Base-by-base conservation (phyloP, 306 rosid species). In the Gastrolobium bilobum region DNA sequence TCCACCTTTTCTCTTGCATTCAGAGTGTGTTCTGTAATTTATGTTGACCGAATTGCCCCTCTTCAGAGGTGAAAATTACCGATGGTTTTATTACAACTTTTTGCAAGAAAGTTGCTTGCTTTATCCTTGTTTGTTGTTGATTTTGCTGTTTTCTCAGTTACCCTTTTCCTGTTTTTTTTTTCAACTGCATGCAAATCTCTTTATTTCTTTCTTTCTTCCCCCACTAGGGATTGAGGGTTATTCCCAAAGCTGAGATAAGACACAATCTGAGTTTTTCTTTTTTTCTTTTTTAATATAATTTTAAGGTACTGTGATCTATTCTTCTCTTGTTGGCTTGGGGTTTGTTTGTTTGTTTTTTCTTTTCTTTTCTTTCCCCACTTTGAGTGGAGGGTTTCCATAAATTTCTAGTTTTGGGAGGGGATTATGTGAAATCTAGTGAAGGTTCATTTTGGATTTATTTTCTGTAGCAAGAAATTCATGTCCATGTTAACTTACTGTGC, bases 31-130 rank as follows among this genome's bases (percentile, higher is more conserved):
- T 71, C 47, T 79, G 14, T 58, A 3, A n/a, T 60, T 37, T 14
- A 5, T 71, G 15, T 81, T 65, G 86, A 84, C 89, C 33, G 5
- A 75, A 79, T 82, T 77, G 75, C 81, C 88, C 89, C 80, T 69
- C 2, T 15, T 29, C 38, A 11, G 10, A 68, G 60, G 69, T 66
- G 14, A 70, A 72, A 43, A 46, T 62, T 76, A 34, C 77, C 10
- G 2, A 46, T 57, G 10, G 31, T 78, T 70, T 59, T 65, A 9
- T 46, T 14, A 50, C 26, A 46, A 54, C 10, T 42, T 54, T 54
- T 50, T 77, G 59, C 78, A 11, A 56, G 59, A 52, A 78, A 84
- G 58, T 76, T 86, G 47, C 72, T 71, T 4, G n/a, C 78, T 79
- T 77, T 66, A 4, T 29, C 1, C 4, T 20, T 68, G 48, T 61